Percentiles rank a stretch among this genome's conserved stretches.
Conservation (phyloP, 2,329 filamentous ascomycete species). For the Ampelomyces quisqualis region DNA sequence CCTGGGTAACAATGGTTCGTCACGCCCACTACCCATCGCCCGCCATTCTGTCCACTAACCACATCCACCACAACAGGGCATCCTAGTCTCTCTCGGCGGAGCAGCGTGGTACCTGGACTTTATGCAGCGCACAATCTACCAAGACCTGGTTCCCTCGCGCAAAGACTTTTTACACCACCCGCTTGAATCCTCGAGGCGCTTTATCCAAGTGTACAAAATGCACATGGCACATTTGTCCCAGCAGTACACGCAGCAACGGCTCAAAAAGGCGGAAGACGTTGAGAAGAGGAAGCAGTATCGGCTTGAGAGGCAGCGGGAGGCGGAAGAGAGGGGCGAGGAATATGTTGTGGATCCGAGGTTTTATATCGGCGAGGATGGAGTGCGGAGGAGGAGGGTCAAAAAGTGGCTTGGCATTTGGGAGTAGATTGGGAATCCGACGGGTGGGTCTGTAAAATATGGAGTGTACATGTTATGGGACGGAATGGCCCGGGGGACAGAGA, state of each 20-base stretch:
- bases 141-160: constrained; percentile 71
- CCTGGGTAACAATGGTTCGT: constrained; percentile 77
- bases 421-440: constrained; percentile 23
- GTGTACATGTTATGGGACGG: too few species aligned
- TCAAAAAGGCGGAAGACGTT: constrained; percentile 77
- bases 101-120: constrained; percentile 79
- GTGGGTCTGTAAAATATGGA: too few species aligned
- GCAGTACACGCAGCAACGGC: constrained; percentile 69
- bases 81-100: constrained; percentile 67
- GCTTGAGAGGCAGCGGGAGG: constrained; percentile 52
- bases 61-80: constrained; percentile 52
- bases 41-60: not conserved
- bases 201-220: constrained; percentile 71
- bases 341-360: constrained; percentile 42
- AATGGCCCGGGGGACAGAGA: too few species aligned
- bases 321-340: constrained; percentile 37
- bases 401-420: constrained; percentile 82
- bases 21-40: not conserved
- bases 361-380: constrained; percentile 44
- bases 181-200: constrained; percentile 63
- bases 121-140: constrained; percentile 73
- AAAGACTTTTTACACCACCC: constrained; percentile 71
- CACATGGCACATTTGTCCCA: constrained; percentile 71
- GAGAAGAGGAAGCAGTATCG: constrained; percentile 83
- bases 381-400: constrained; percentile 61